These are phyloP conservation scores for Lepidium didymum DNA, from an alignment of 345 rosid species.

Conservation along the genomic window DNA sequence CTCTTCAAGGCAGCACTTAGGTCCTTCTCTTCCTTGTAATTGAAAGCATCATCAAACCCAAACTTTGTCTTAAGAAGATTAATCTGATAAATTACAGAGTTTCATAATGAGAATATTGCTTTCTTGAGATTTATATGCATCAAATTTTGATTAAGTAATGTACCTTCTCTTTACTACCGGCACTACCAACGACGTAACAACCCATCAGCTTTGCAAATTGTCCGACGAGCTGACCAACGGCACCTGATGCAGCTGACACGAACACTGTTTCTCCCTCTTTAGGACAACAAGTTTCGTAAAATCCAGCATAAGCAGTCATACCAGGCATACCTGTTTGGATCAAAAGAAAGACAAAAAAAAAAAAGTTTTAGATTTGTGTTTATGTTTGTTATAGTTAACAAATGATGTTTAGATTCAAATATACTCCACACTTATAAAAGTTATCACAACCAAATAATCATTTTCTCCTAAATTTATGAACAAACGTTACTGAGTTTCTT, in stretches of 20 bases:
- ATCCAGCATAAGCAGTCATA: slow-evolving; percentile 54
- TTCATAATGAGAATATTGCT: neutral
- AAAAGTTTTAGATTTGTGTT: neutral
- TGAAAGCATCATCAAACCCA: slow-evolving; percentile 57
- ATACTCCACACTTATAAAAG: too few species aligned
- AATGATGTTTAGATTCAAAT: neutral
- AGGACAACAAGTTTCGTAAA: slow-evolving; percentile 43
- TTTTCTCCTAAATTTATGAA: neutral
- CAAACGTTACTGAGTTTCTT: neutral
- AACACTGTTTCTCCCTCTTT: slow-evolving; percentile 49
- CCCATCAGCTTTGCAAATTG: slow-evolving; percentile 51
- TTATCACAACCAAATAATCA: neutral
- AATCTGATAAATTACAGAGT: slow-evolving; percentile 18
- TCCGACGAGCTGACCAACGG: slow-evolving; percentile 63
- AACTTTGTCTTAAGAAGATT: slow-evolving; percentile 43
- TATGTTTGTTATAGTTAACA: neutral
- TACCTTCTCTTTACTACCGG: slow-evolving; percentile 47
- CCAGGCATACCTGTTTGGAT: slow-evolving; percentile 44
- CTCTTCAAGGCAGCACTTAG: slow-evolving; percentile 36
- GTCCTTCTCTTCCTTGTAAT: slow-evolving; percentile 46
- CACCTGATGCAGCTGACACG: slow-evolving; percentile 58
- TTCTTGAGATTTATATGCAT: neutral
- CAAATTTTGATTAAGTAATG: neutral
- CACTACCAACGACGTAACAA: slow-evolving; percentile 56
- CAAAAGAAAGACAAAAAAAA: neutral